Conservation (phyloP, 768 basidiomycete species). For the Tricholoma furcatifolium region DNA sequence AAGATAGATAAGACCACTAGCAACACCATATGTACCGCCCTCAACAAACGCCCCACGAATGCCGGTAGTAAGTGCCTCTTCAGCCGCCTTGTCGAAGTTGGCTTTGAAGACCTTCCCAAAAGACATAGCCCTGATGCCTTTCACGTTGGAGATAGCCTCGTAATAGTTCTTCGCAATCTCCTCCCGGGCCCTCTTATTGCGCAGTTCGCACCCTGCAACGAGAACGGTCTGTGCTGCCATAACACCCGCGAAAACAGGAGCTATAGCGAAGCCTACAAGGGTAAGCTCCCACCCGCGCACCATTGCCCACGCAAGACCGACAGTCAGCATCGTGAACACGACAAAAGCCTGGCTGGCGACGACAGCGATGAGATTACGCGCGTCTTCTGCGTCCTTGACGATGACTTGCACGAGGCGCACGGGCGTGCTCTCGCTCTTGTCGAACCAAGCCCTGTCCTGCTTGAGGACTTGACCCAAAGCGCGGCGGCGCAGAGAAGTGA, state of each 20-base stretch:
- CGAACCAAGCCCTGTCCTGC: slow-evolving; percentile 91
- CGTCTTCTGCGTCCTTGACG: slow-evolving; percentile 90
- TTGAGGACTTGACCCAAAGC: slow-evolving; percentile 60
- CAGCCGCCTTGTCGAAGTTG: slow-evolving; percentile 66
- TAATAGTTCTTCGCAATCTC: slow-evolving; percentile 83
- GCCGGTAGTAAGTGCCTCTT: slow-evolving; percentile 63
- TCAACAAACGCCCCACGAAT: slow-evolving; percentile 82
- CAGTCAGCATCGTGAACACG: slow-evolving; percentile 74
- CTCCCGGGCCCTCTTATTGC: slow-evolving; percentile 87
- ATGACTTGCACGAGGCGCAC: slow-evolving; percentile 68
- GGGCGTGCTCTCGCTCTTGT: slow-evolving; percentile 58
- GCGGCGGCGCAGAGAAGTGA: slow-evolving; percentile 55
- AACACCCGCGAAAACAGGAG: slow-evolving; percentile 74
- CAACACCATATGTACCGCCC: slow-evolving; percentile 80
- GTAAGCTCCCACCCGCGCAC: slow-evolving; percentile 90
- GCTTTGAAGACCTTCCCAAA: slow-evolving; percentile 69
- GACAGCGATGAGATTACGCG: slow-evolving; percentile 69
- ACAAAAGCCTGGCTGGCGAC: slow-evolving; percentile 73
- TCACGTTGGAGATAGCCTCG: slow-evolving; percentile 80
- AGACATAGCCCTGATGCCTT: slow-evolving; percentile 85
- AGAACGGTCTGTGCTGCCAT: slow-evolving; percentile 77
- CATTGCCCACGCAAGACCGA: slow-evolving; percentile 90
- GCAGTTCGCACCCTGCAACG: slow-evolving; percentile 66
- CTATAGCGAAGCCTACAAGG: slow-evolving; percentile 84
- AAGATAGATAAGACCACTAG: slow-evolving; percentile 82